These are phyloP conservation scores for Lunasporangiospora selenospora DNA, from an alignment of 192 early-diverging fungal genomes.

Conservation along the genomic window DNA sequence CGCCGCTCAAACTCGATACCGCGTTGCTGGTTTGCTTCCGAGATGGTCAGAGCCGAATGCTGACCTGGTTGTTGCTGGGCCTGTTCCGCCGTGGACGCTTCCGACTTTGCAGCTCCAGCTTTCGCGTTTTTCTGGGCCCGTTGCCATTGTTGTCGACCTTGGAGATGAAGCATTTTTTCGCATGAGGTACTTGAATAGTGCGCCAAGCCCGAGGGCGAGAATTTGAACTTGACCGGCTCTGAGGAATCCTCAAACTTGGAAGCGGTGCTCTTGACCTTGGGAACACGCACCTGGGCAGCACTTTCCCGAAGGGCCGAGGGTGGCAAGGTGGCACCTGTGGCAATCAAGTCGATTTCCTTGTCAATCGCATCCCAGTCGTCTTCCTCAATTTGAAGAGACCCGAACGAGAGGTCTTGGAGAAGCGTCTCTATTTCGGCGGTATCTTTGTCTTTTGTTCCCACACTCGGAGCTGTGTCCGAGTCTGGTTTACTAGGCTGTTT, in stretches of 20 bases:
- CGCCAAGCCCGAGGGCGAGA: conserved; percentile 32
- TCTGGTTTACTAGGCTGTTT: neutral
- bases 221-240: conserved; percentile 16
- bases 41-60: neutral
- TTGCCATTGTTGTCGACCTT: conserved; percentile 21
- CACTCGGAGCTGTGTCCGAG: conserved; percentile 14
- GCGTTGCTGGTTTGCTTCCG: conserved; percentile 17
- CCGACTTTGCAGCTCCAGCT: neutral
- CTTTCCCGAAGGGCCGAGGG: too few species aligned
- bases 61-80: neutral
- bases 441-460: too few species aligned
- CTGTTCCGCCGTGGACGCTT: neutral
- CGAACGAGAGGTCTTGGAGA: too few species aligned
- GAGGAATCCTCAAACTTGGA: neutral
- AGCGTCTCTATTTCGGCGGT: too few species aligned
- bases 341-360: neutral
- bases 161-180: conserved; percentile 45
- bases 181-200: conserved; percentile 36
- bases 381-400: conserved; percentile 13
- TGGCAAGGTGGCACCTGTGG: neutral
- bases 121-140: neutral
- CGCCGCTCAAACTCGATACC: conserved; percentile 20
- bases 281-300: neutral
- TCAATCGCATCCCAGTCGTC: conserved; percentile 25
- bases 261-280: neutral